Evolutionary conservation across 495 filamentous ascomycete genomes (phyloP).

Genomic region (Penicillium bovifimosum): DNA sequence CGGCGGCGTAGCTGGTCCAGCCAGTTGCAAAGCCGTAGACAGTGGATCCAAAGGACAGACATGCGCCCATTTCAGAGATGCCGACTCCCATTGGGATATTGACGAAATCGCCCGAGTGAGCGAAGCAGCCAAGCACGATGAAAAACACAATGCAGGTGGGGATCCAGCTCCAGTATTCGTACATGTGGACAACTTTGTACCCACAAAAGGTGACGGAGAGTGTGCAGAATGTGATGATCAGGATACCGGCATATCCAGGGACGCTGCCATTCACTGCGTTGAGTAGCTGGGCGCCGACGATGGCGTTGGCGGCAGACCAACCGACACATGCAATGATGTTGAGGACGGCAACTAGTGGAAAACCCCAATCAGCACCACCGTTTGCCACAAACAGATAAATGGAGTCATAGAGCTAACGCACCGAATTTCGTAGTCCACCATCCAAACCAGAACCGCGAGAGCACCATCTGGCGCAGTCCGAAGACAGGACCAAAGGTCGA

Average conservation of each 20-base stretch:
- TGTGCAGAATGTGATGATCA: conserved; percentile 69
- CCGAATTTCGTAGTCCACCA: conserved; percentile 66
- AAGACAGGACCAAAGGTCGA: conserved; percentile 72
- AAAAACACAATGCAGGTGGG: conserved; percentile 74
- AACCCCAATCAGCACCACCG: not conserved
- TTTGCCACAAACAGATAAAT: not conserved
- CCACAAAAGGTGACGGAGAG: conserved; percentile 68
- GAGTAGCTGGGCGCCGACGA: conserved; percentile 79
- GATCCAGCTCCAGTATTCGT: conserved; percentile 77
- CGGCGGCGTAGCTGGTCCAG: conserved; percentile 74
- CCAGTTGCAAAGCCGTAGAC: conserved; percentile 76
- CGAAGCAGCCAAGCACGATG: conserved; percentile 68
- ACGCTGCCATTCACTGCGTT: conserved; percentile 67
- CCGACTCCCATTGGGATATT: conserved; percentile 62
- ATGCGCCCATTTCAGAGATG: conserved; percentile 53
- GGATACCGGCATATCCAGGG: conserved; percentile 70
- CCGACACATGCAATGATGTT: conserved; percentile 74
- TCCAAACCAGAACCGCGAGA: conserved; percentile 79
- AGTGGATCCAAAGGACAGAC: conserved; percentile 68
- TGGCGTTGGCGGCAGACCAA: conserved; percentile 70
- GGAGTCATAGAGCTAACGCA: conserved; percentile 35
- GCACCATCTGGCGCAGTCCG: conserved; percentile 78
- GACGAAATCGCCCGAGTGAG: conserved; percentile 66
- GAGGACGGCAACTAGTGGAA: conserved; percentile 57
- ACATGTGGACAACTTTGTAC: conserved; percentile 74